phyloP scores from a whole-genome alignment of 23 red algal species.

The Gracilaria caudata region DNA sequence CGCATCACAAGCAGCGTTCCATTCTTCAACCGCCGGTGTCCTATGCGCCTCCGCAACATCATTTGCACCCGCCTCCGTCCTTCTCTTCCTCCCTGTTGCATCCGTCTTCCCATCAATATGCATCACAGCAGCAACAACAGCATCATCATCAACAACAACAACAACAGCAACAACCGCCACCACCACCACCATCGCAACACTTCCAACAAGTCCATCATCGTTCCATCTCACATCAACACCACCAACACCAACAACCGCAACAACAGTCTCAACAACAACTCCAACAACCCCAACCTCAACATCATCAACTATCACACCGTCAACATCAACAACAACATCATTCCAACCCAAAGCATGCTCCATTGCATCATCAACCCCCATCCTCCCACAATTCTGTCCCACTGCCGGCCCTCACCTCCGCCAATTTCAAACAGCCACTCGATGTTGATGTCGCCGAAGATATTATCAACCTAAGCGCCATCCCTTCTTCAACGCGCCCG shows the following conservation, averaged over 20 bases:
- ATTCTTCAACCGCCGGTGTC: slow-evolving; percentile 5
- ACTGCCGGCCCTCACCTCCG: slow-evolving; percentile 9
- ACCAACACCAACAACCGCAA: not conserved
- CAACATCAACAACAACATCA: not conserved
- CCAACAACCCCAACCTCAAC: slow-evolving; percentile 45
- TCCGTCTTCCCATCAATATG: slow-evolving; percentile 9
- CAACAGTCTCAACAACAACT: slow-evolving; percentile 11
- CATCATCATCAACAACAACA: slow-evolving; percentile 32
- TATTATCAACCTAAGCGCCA: slow-evolving; percentile 32
- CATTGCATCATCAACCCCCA: not conserved
- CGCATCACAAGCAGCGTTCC: slow-evolving; percentile 22
- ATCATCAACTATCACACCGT: not conserved
- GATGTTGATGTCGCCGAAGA: slow-evolving; percentile 65
- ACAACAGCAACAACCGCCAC: slow-evolving; percentile 34
- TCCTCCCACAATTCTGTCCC: slow-evolving; percentile 32
- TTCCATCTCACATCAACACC: not conserved
- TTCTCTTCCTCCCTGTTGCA: slow-evolving; percentile 25
- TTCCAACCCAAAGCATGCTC: not conserved
- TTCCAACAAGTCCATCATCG: no score
- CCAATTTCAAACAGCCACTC: slow-evolving; percentile 28
- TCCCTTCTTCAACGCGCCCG: slow-evolving; percentile 6
- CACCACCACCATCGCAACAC: slow-evolving; percentile 39
- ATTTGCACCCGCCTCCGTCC: not conserved
- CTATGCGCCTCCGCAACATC: not conserved
- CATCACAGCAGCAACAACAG: slow-evolving; percentile 11